A percentile compares a stretch with the other conserved stretches of the same genome.
phyloP scores from a whole-genome alignment of 129 eudicot species.

The Pseudognaphalium luteoalbum region DNA sequence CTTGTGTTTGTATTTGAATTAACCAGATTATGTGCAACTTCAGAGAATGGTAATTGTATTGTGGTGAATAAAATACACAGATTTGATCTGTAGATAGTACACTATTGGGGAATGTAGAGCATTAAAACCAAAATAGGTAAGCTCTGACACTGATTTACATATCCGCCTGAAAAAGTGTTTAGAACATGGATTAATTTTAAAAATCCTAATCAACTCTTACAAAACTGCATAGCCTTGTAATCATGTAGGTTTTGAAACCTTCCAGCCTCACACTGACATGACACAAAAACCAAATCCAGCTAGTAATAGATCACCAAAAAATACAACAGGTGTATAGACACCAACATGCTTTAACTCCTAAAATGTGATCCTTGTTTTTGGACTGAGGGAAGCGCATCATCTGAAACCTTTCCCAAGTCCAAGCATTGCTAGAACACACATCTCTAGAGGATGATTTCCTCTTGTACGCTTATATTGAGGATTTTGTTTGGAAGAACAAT shows the following conservation, averaged over 20 bases:
- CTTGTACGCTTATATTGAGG: constrained; percentile 87
- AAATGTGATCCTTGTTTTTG: background rate
- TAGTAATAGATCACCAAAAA: background rate
- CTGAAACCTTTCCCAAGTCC: background rate
- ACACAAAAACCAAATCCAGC: background rate
- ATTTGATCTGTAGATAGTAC: background rate
- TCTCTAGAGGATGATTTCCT: constrained; percentile 64
- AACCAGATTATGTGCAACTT: background rate
- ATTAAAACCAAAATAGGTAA: background rate
- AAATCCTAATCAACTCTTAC: background rate
- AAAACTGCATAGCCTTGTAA: background rate
- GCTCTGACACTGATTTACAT: background rate
- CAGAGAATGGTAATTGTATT: background rate
- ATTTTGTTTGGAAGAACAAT: constrained; percentile 87
- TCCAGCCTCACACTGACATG: background rate
- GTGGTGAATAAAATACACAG: background rate
- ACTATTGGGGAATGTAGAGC: background rate
- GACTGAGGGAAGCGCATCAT: background rate
- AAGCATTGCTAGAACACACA: background rate
- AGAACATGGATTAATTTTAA: background rate
- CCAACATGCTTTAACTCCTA: background rate
- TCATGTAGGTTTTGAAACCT: constrained; percentile 5
- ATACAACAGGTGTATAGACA: background rate
- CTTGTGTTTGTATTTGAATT: background rate
- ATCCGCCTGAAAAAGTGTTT: background rate